Base-by-base conservation (phyloP, 768 basidiomycete genomes). In the Lactarius hatsudake region DNA sequence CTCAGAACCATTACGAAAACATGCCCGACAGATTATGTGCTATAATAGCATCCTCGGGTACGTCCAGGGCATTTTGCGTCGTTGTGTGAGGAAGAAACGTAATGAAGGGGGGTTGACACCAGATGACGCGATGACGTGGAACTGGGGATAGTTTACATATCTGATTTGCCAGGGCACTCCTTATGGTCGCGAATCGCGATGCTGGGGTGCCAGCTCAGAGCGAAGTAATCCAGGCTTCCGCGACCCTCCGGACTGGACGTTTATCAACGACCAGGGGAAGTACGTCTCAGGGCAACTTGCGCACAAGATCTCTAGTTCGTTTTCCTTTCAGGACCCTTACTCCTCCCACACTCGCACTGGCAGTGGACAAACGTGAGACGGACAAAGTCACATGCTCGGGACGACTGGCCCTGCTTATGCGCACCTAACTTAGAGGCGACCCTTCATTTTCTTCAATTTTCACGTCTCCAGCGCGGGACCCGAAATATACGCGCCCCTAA, bases 231-330 rank as follows among this genome's bases (percentile, higher is more conserved):
- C 66, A 67, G 8, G 42, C 66, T 30, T 38, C 59, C 8, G 30
- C 59, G 0, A 60, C 34, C 5, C 45, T 60, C n/a, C n/a, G 40
- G 26, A n/a, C 66, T 67, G 6, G 9, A 43, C 5, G 20, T 9
- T 9, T 12, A 15, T 54, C 30, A 60, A 36, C 12, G 13, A 32
- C 32, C 32, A 7, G 32, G 7, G 32, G 32, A 7, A 26, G 2
- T 7, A 8, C 17, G 13, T 6, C 28, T 36, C 40, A 30, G 23
- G 12, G n/a, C 28, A 20, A 42, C 18, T 26, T 53, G 40, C 51
- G 63, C 62, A 64, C 66, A 18, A 67, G 15, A 20, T 56, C 7
- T 59, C 30, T 32, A 15, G 66, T 58, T 20, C 55, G 58, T 55
- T 55, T 63, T 58, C 28, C 32, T 20, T 55, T 34, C 15, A 64